phyloP scores from a whole-genome alignment of 148 eudicot species.

The Rhododendron ferrugineum region DNA sequence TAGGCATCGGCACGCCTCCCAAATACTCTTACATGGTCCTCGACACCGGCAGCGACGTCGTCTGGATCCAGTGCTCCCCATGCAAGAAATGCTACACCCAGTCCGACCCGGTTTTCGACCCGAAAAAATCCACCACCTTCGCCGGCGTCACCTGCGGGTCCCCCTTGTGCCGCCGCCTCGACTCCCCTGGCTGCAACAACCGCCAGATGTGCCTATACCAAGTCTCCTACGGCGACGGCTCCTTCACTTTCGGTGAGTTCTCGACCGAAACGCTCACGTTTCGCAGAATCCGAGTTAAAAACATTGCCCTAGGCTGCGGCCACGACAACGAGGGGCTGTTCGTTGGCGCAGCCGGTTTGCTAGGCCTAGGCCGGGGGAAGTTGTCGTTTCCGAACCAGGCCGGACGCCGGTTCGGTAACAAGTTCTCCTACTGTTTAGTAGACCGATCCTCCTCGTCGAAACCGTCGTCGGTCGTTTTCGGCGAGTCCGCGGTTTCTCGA shows the following conservation, averaged over 20 bases:
- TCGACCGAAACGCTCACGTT: slow-evolving; percentile 90
- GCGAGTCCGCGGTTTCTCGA: slow-evolving; percentile 48
- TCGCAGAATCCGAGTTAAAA: slow-evolving; percentile 39
- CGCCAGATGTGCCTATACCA: slow-evolving; percentile 62
- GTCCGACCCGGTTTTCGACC: slow-evolving; percentile 74
- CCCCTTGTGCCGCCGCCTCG: slow-evolving; percentile 56
- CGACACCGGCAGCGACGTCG: slow-evolving; percentile 94
- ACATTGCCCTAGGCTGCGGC: slow-evolving; percentile 85
- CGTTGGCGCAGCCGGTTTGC: slow-evolving; percentile 82
- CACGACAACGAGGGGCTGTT: slow-evolving; percentile 89
- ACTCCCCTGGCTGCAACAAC: slow-evolving; percentile 63
- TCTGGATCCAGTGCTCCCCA: slow-evolving; percentile 86
- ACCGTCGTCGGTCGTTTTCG: slow-evolving; percentile 78
- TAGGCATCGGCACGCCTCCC: slow-evolving; percentile 85
- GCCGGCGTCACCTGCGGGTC: slow-evolving; percentile 50
- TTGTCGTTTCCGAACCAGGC: slow-evolving; percentile 71
- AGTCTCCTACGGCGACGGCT: slow-evolving; percentile 92
- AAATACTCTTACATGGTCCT: slow-evolving; percentile 74
- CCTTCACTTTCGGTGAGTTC: slow-evolving; percentile 75
- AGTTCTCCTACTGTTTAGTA: slow-evolving; percentile 80
- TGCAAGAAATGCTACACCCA: slow-evolving; percentile 79
- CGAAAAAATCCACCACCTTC: slow-evolving; percentile 50
- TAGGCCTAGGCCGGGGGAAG: slow-evolving; percentile 81
- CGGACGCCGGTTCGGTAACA: slow-evolving; percentile 59
- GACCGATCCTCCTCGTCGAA: slow-evolving; percentile 73